Conservation (phyloP, 2,329 filamentous ascomycete species). For the Aureobasidium pullulans region DNA sequence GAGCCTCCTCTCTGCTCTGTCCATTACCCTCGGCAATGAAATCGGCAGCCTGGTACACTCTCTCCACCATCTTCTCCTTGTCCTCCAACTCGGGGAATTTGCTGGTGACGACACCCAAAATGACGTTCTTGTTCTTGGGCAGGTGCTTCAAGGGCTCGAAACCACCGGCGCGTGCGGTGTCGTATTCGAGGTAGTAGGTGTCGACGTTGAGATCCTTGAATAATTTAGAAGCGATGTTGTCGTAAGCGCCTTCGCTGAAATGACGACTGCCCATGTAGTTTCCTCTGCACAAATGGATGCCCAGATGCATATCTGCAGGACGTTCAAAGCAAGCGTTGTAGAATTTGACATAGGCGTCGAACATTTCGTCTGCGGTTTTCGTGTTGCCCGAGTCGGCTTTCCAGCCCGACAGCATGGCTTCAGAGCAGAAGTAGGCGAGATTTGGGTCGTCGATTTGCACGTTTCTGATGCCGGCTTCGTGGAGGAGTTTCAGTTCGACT, state of each 20-base stretch:
- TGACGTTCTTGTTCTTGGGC: slow-evolving; percentile 34
- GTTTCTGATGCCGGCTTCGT: slow-evolving; percentile 33
- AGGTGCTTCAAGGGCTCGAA: slow-evolving; percentile 35
- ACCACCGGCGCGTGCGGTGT: slow-evolving; percentile 35
- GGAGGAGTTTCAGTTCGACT: slow-evolving; percentile 32
- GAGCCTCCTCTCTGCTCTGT: slow-evolving; percentile 55
- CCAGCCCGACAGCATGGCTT: slow-evolving; percentile 61
- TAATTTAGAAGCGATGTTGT: slow-evolving; percentile 23
- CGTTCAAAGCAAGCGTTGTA: slow-evolving; percentile 64
- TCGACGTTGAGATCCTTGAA: slow-evolving; percentile 27
- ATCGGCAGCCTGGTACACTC: slow-evolving; percentile 44
- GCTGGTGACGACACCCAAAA: slow-evolving; percentile 36
- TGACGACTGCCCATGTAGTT: slow-evolving; percentile 36
- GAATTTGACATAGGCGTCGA: slow-evolving; percentile 64
- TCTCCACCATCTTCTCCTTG: slow-evolving; percentile 34
- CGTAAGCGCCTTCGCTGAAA: slow-evolving; percentile 33
- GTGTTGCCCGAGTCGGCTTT: slow-evolving; percentile 57
- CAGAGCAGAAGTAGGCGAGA: slow-evolving; percentile 55
- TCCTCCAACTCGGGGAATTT: slow-evolving; percentile 35
- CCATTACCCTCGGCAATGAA: slow-evolving; percentile 60
- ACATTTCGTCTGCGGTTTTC: slow-evolving; percentile 57
- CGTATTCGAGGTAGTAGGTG: slow-evolving; percentile 34
- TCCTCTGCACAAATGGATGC: slow-evolving; percentile 61
- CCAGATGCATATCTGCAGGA: slow-evolving; percentile 62
- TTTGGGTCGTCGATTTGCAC: slow-evolving; percentile 37